Evolutionary conservation across 1,139 yeast genomes (phyloP), one percentile per base, ranked within the genome.

Genomic region (Yamadazyma epiphylla): DNA sequence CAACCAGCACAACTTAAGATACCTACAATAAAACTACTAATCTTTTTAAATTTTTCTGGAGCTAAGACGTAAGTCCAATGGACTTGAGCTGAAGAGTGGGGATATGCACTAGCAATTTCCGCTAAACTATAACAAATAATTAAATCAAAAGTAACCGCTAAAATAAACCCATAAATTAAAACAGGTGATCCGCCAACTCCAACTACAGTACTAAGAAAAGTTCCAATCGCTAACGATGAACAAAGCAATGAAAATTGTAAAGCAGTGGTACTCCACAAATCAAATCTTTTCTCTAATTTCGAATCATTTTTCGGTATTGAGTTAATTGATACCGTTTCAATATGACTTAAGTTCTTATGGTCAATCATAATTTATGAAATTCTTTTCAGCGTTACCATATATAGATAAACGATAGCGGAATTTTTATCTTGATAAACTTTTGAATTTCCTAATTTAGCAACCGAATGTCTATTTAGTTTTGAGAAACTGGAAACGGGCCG

Each of bases 1-100:
- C 77, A 54, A 3, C 77, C 77, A 9, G 70, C 71, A 67, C 73
- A 70, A 5, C 74, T 70, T 29, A 70, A 53, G 8, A 70, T 58
- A 19, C 77, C 78, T 36, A 74, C 69, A 35, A 62, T 36, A 39
- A 61, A 72, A 19, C 74, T 62, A 37, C 53, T 44, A 3, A 38
- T 28, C 27, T 48, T 39, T 24, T 45, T 48, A 21, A 30, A 42
- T 10, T 36, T 33, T 8, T 30, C 27, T 2, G 58, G 57, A 4
- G 58, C 53, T 14, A 54, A 38, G 19, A 42, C 44, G 38, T 51
- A 44, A 8, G 60, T 51, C 60, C 60, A 55, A 32, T 53, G 60
- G 22, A 53, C 49, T 35, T 54, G 61, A 15, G 57, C 60, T 6
- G 57, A 48, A 14, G 58, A 48, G 29, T 53, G 54, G 0, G 61